Conservation (phyloP, 1,284 basidiomycete genomes). For the Psilocybe mexicana region DNA sequence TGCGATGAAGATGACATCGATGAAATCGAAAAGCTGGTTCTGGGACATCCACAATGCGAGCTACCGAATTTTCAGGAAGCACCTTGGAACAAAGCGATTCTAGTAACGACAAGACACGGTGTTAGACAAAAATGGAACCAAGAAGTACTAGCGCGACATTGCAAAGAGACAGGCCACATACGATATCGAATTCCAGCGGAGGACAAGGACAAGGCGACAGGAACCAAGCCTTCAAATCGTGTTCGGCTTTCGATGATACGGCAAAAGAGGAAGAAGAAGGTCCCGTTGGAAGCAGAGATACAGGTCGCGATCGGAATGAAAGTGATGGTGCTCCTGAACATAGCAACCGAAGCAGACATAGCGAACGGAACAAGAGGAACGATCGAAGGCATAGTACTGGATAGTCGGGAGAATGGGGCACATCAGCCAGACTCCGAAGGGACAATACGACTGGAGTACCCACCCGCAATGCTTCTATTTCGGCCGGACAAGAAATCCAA, state of each 20-base stretch:
- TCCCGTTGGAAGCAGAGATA: slow-evolving; percentile 14
- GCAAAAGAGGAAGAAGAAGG: neutral
- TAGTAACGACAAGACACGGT: slow-evolving; percentile 38
- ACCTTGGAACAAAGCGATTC: slow-evolving; percentile 28
- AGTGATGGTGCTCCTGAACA: slow-evolving; percentile 41
- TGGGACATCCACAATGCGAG: slow-evolving; percentile 18
- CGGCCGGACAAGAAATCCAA: slow-evolving; percentile 26
- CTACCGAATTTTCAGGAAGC: slow-evolving; percentile 17
- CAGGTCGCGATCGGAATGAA: slow-evolving; percentile 40
- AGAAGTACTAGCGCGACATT: slow-evolving; percentile 18
- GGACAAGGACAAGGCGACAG: slow-evolving; percentile 21
- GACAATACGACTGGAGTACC: slow-evolving; percentile 23
- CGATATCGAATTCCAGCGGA: slow-evolving; percentile 25
- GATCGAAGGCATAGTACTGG: slow-evolving; percentile 35
- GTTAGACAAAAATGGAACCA: slow-evolving; percentile 36
- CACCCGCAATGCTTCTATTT: slow-evolving; percentile 35
- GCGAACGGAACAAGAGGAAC: slow-evolving; percentile 38
- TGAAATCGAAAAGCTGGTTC: slow-evolving; percentile 24
- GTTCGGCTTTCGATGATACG: neutral
- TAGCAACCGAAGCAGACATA: slow-evolving; percentile 42
- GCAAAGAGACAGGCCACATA: slow-evolving; percentile 8
- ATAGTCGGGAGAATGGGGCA: slow-evolving; percentile 20
- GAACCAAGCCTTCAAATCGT: no score
- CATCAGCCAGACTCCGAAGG: slow-evolving; percentile 5
- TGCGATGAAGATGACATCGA: slow-evolving; percentile 27